Evolutionary conservation across 768 basidiomycete species (phyloP), one percentile per base, ranked within the genome.

Genomic region (Boletellus sp.): DNA sequence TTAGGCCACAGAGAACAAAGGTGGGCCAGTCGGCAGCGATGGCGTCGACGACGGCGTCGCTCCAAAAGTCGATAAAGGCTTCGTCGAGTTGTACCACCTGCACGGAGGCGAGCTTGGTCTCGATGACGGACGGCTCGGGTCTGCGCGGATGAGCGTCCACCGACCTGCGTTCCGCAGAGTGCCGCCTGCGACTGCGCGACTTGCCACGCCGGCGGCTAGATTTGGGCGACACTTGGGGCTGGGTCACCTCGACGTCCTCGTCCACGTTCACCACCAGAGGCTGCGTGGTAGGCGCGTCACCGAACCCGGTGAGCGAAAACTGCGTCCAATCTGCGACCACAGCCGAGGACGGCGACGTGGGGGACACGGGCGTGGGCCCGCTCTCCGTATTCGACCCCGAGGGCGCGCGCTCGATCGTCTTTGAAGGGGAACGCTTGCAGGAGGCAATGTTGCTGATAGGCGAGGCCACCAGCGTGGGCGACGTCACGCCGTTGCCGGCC

Each of bases 61-160:
- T 78, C 87, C 87, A 90, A 62, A 89, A 89, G 64, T 91, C 88
- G 47, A 90, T 69, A 63, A 91, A 90, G 1, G 87, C 86, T 58
- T 90, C 88, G 58, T 91, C 89, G 11, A 91, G 60, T 52, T 81
- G 76, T n/a, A 83, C 68, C 32, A 79, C 55, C 9, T 59, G 58
- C 8, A 67, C 58, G 2, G 66, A 66, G 13, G 73, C 68, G 11
- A 84, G 65, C 9, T 68, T 64, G 0, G 75, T 74, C 19, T 75
- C 70, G 52, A 67, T 4, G 19, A 65, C 44, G 36, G 50, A 42
- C 3, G 48, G 6, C 28, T 53, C 60, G 5, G 20, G 38, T 26
- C 58, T 49, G 6, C 42, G 63, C 45, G 48, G 62, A 39, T 48
- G 42, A 47, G 19, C 23, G 7, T 19, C 49, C 33, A 11, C 59